phyloP scores from a whole-genome alignment of 169 alveolate genomes.

The Cardiosporidium cionae region DNA sequence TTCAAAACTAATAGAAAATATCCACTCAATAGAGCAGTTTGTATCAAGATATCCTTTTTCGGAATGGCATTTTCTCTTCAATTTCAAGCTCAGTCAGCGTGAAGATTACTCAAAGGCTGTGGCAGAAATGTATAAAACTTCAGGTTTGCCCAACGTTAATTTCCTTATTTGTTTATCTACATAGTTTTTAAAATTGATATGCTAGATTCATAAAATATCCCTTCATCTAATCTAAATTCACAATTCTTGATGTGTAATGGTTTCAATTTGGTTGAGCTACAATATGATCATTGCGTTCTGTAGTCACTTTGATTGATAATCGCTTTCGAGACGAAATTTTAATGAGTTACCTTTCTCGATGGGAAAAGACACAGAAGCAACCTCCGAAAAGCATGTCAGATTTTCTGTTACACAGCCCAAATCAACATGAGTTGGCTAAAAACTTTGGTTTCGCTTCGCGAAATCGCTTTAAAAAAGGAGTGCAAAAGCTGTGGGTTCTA shows the following conservation, averaged over 20 bases:
- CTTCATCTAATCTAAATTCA: neutral
- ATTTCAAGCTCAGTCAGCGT: neutral
- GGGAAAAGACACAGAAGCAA: neutral
- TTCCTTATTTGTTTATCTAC: neutral
- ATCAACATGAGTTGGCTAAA: neutral
- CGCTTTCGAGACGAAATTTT: neutral
- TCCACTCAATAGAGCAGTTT: neutral
- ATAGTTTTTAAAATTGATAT: neutral
- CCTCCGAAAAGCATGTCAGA: neutral
- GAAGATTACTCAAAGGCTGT: neutral
- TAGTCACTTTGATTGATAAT: no score
- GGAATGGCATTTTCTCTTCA: neutral
- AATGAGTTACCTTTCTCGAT: neutral
- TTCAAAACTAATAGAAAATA: neutral
- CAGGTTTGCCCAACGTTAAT: neutral
- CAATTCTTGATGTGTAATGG: neutral
- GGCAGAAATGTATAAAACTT: neutral
- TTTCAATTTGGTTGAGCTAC: neutral
- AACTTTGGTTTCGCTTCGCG: neutral
- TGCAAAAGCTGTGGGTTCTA: neutral
- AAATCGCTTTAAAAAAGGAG: neutral
- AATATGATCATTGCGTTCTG: neutral
- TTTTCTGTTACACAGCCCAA: neutral
- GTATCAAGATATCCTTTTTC: neutral
- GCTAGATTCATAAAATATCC: neutral